phyloP scores from a whole-genome alignment of 768 basidiomycete genomes.

The Mycena leptocephala region DNA sequence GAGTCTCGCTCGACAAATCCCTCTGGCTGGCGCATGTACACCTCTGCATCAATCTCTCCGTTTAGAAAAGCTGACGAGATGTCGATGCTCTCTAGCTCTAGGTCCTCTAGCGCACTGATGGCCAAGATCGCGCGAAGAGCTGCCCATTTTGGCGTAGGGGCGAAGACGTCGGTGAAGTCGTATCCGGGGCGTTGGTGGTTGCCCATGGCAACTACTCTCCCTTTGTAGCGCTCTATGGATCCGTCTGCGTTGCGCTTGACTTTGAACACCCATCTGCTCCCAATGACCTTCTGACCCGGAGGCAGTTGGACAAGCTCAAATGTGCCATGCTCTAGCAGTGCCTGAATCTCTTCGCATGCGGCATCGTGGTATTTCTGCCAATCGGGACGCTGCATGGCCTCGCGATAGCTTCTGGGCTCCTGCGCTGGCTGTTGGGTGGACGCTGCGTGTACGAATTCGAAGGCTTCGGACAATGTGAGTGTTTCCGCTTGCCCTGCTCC shows the following conservation, averaged over 20 bases:
- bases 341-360: slow-evolving; percentile 46
- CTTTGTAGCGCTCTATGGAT: slow-evolving; percentile 22
- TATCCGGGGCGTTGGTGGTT: slow-evolving; percentile 46
- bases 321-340: slow-evolving; percentile 5
- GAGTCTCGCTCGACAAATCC: slow-evolving; percentile 39
- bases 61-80: slow-evolving; percentile 52
- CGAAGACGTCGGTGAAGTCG: slow-evolving; percentile 37
- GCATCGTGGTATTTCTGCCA: slow-evolving; percentile 42
- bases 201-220: slow-evolving; percentile 47
- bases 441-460: background rate
- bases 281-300: slow-evolving; percentile 38
- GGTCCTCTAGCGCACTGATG: slow-evolving; percentile 46
- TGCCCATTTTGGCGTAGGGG: slow-evolving; percentile 41
- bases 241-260: slow-evolving; percentile 53
- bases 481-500: background rate
- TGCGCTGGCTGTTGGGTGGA: background rate
- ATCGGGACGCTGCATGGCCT: slow-evolving; percentile 39
- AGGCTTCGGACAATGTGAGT: background rate
- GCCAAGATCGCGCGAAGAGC: slow-evolving; percentile 48
- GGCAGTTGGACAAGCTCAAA: slow-evolving; percentile 30
- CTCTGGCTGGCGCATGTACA: slow-evolving; percentile 52
- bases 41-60: slow-evolving; percentile 44
- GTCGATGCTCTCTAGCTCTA: slow-evolving; percentile 50
- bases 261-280: slow-evolving; percentile 44
- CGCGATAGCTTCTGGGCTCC: slow-evolving; percentile 37